Percentiles rank a stretch among this genome's conserved stretches.
Conservation (phyloP, 495 filamentous ascomycete genomes). For the Annulohypoxylon maeteangense region DNA sequence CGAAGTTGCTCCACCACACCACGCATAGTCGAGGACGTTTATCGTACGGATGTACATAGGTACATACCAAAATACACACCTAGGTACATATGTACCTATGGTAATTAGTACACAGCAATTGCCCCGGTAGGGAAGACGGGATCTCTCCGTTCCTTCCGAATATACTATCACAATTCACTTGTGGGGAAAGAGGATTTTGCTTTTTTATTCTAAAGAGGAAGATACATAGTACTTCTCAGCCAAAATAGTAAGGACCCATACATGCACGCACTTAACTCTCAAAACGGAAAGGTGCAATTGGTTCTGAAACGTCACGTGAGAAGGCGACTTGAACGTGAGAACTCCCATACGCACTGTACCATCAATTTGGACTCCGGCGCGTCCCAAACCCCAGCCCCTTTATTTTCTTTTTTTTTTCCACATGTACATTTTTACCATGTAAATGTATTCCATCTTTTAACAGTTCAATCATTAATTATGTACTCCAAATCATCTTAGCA, state of each 20-base stretch:
- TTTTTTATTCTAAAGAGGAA: not conserved
- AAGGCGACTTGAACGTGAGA: slow-evolving; percentile 44
- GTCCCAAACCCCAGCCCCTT: slow-evolving; percentile 30
- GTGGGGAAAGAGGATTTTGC: slow-evolving; percentile 7
- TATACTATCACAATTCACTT: slow-evolving; percentile 10
- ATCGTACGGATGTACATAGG: too few relatives aligned
- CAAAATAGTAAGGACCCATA: not conserved
- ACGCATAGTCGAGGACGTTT: not conserved
- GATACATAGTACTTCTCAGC: not conserved
- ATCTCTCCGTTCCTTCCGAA: slow-evolving; percentile 18
- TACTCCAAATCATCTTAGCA: not conserved
- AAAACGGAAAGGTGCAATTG: slow-evolving; percentile 23
- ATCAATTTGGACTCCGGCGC: slow-evolving; percentile 19
- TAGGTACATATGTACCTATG: not conserved
- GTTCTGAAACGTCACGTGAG: slow-evolving; percentile 47
- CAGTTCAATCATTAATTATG: not conserved
- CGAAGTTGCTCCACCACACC: slow-evolving; percentile 5
- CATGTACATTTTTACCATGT: not conserved
- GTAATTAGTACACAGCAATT: not conserved
- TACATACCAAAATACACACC: not conserved
- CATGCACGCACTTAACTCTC: slow-evolving; percentile 35
- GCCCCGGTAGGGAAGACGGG: slow-evolving; percentile 16
- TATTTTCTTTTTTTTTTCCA: slow-evolving; percentile 31
- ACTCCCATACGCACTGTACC: slow-evolving; percentile 27
- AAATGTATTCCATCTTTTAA: not conserved